phyloP scores from a whole-genome alignment of 805 yeast genomes.

The Candida incommunis region DNA sequence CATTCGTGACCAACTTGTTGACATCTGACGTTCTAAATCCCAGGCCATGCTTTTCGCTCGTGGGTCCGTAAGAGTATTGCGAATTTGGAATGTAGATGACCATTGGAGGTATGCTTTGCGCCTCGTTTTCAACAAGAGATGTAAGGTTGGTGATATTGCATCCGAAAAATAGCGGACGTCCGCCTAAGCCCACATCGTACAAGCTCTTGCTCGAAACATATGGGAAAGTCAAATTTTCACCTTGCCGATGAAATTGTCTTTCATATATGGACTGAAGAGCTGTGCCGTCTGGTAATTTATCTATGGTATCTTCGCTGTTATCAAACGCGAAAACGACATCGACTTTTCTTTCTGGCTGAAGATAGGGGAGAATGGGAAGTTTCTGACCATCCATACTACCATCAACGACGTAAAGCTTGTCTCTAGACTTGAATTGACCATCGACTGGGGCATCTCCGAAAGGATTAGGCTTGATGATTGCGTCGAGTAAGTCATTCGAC shows the following conservation, averaged over 20 bases:
- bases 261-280: conserved; percentile 38
- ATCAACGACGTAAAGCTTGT: conserved; percentile 35
- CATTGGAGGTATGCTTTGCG: conserved; percentile 42
- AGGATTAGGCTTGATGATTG: background rate
- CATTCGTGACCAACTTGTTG: conserved; percentile 50
- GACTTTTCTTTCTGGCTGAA: conserved; percentile 43
- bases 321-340: conserved; percentile 59
- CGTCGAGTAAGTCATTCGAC: background rate
- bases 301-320: conserved; percentile 50
- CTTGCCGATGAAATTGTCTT: conserved; percentile 41
- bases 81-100: conserved; percentile 67
- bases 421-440: background rate
- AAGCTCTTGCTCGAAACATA: conserved; percentile 60
- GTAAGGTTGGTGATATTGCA: conserved; percentile 58
- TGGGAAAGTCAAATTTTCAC: conserved; percentile 56
- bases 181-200: conserved; percentile 46
- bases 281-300: conserved; percentile 53
- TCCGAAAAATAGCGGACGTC: conserved; percentile 71
- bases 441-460: background rate
- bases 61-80: conserved; percentile 49
- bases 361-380: conserved; percentile 48
- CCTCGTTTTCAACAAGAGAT: conserved; percentile 26
- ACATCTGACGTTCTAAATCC: conserved; percentile 45
- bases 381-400: conserved; percentile 62
- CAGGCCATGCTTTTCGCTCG: conserved; percentile 61